A percentile compares a stretch with the other conserved stretches of the same genome.
phyloP scores from a whole-genome alignment of 805 yeast genomes.

The Ogataea philodendri region DNA sequence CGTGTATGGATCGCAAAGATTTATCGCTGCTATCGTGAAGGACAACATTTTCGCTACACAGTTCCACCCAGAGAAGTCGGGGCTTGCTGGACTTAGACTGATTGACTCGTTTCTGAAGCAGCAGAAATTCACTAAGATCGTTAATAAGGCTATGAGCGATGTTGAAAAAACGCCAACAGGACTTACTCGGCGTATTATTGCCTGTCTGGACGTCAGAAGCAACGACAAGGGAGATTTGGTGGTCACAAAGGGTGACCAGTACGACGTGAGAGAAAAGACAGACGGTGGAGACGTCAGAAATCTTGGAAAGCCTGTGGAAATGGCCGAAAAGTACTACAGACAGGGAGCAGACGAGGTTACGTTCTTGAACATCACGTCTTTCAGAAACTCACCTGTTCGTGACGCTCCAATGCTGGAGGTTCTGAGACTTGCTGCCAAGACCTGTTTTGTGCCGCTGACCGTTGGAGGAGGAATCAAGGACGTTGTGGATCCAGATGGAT shows the following conservation, averaged over 20 bases:
- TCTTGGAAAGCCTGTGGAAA: slow-evolving; percentile 92
- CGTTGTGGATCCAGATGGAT: slow-evolving; percentile 81
- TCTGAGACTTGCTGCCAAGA: slow-evolving; percentile 73
- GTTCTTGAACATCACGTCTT: slow-evolving; percentile 91
- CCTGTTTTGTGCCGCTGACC: slow-evolving; percentile 93
- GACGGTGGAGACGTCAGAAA: slow-evolving; percentile 71
- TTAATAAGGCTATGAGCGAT: background rate
- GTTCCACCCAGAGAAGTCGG: slow-evolving; percentile 99
- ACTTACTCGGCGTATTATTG: slow-evolving; percentile 85
- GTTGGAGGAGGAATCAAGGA: slow-evolving; percentile 98
- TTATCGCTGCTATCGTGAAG: slow-evolving; percentile 76
- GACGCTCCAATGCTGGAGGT: slow-evolving; percentile 97
- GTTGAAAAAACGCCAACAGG: slow-evolving; percentile 46
- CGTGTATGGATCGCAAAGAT: slow-evolving; percentile 72
- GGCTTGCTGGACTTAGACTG: slow-evolving; percentile 80
- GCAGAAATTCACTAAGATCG: slow-evolving; percentile 31
- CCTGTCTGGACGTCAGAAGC: slow-evolving; percentile 94
- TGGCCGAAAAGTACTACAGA: slow-evolving; percentile 83
- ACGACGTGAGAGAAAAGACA: slow-evolving; percentile 85
- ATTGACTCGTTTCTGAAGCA: slow-evolving; percentile 68
- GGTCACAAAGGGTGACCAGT: slow-evolving; percentile 98
- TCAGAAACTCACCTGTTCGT: slow-evolving; percentile 86
- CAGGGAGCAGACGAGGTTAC: slow-evolving; percentile 99
- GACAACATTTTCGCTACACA: slow-evolving; percentile 92
- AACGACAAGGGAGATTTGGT: slow-evolving; percentile 94